Conservation (phyloP, 2,329 filamentous ascomycete genomes). For the Uncinocarpus reesii region DNA sequence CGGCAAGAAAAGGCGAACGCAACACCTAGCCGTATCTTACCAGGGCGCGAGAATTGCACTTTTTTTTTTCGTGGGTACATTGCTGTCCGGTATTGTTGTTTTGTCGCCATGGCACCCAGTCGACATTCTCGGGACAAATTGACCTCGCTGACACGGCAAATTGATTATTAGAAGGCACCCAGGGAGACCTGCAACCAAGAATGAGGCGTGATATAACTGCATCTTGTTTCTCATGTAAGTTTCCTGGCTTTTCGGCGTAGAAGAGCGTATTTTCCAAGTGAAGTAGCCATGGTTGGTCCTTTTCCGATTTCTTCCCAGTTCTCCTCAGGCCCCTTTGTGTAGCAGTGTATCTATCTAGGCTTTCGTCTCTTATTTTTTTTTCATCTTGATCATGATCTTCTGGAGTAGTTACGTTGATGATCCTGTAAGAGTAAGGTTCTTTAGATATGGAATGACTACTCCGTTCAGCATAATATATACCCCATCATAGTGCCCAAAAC, state of each 20-base stretch:
- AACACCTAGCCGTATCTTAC: constrained; percentile 19
- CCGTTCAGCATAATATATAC: too few relatives aligned
- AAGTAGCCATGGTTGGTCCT: constrained; percentile 13
- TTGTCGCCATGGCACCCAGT: constrained; percentile 4
- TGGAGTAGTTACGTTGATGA: too few relatives aligned
- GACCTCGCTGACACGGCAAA: constrained; percentile 8
- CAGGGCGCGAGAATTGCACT: constrained; percentile 15
- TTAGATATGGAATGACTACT: too few relatives aligned
- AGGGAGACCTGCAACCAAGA: neutral
- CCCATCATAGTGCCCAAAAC: too few relatives aligned
- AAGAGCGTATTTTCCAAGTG: neutral
- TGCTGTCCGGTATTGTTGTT: constrained; percentile 10
- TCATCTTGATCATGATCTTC: too few relatives aligned
- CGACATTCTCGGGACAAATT: constrained; percentile 2
- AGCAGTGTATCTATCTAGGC: neutral
- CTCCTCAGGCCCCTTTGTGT: neutral
- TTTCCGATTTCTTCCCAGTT: neutral
- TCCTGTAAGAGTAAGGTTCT: too few relatives aligned
- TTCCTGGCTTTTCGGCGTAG: constrained; percentile 4
- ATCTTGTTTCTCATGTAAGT: constrained; percentile 15
- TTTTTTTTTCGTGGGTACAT: constrained; percentile 11
- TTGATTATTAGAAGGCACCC: constrained; percentile 7
- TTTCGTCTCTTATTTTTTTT: too few relatives aligned
- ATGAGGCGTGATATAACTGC: constrained; percentile 7
- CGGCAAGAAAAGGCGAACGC: neutral